phyloP scores from a whole-genome alignment of 2,329 filamentous ascomycete species.

The Thielaviopsis musarum region DNA sequence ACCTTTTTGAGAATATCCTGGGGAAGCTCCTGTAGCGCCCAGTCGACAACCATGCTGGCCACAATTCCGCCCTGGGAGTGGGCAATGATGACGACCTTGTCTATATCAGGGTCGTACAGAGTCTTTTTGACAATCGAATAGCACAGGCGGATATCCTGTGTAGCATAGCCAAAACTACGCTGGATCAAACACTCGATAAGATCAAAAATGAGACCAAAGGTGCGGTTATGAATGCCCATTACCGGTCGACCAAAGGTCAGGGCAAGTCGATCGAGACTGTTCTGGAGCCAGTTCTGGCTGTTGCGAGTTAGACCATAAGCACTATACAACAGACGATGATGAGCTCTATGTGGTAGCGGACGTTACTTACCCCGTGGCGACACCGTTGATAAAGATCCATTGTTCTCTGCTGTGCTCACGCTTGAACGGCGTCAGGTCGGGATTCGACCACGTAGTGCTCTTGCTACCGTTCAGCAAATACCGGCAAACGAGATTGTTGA shows the following conservation, averaged over 20 bases:
- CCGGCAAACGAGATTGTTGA: slow-evolving; percentile 35
- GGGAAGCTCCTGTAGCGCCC: slow-evolving; percentile 56
- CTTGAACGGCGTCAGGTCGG: slow-evolving; percentile 31
- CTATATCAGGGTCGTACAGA: slow-evolving; percentile 42
- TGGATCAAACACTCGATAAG: slow-evolving; percentile 63
- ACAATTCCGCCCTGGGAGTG: slow-evolving; percentile 69
- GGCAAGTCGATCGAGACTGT: slow-evolving; percentile 53
- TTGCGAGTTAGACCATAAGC: slow-evolving; percentile 11
- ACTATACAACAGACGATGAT: no score
- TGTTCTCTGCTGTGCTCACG: slow-evolving; percentile 44
- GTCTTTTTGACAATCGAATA: slow-evolving; percentile 44
- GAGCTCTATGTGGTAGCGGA: no score
- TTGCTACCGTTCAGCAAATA: slow-evolving; percentile 34
- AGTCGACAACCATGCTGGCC: slow-evolving; percentile 56
- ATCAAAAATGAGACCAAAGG: slow-evolving; percentile 59
- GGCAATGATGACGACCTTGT: slow-evolving; percentile 56
- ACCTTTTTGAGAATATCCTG: slow-evolving; percentile 49
- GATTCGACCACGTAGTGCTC: slow-evolving; percentile 33
- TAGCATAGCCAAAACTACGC: slow-evolving; percentile 57
- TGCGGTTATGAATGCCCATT: slow-evolving; percentile 59
- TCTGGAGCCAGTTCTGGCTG: slow-evolving; percentile 49
- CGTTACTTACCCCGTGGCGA: slow-evolving; percentile 38
- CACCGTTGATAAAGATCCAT: slow-evolving; percentile 70
- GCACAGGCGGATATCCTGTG: slow-evolving; percentile 46
- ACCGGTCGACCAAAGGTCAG: slow-evolving; percentile 56